Evolutionary conservation across 2,329 filamentous ascomycete species (phyloP), one percentile per base, ranked within the genome.

Genomic region (Monilinia polystroma): DNA sequence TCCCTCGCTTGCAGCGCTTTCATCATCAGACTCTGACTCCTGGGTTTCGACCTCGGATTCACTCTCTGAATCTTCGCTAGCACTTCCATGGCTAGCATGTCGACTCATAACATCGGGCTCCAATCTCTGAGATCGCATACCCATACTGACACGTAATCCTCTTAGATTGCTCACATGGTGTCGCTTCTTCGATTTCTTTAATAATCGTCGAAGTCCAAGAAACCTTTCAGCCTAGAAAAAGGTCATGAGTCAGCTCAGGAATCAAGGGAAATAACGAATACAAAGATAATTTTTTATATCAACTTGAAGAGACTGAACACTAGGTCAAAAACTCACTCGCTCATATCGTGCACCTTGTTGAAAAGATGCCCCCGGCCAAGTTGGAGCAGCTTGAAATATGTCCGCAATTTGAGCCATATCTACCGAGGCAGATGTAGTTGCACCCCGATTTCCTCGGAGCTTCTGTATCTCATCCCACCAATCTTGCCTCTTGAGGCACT

Each of bases 391-490:
- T 56, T 70, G 71, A 3, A 83, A 76, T 20, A 83, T 75, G 52
- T 78, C 79, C 20, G 78, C 77, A 41, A 81, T 77, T 43, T 81
- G 76, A n/a, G 78, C 76, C 20, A 82, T 67, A 66, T 81, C 79
- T 23, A 35, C 55, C 2, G 47, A 26, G 69, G 82, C 79, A n/a
- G 75, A 77, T 16, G 78, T 76, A 55, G 75, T 69, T 18, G 63
- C 51, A 8, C 71, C 74, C 16, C 74, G 69, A 11, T 76, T 75
- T 35, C 81, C 81, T 38, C 85, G 80, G 14, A 84, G 77, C 54
- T 79, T 81, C 71, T 89, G 87, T 4, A 95, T 80, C 53, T 93
- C 89, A 59, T 88, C 83, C 92, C 92, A 96, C 92, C 92, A 96
- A 43, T 89, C 85, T 73, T 95, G 89, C 12, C 87, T 85, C 70